Base-by-base conservation (phyloP, 2,329 filamentous ascomycete genomes). In the Beauveria bassiana region DNA sequence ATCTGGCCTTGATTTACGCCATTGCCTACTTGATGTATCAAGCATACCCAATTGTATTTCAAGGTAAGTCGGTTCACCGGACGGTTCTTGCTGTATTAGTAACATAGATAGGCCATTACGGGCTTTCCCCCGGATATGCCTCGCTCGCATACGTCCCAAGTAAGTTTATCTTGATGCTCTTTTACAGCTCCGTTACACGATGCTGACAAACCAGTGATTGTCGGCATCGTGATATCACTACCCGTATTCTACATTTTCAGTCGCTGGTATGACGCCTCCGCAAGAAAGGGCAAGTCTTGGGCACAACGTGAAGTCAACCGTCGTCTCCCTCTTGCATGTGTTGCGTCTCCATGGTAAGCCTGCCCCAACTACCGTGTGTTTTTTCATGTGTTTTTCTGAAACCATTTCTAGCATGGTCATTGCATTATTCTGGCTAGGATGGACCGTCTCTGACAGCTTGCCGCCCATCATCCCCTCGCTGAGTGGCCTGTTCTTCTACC, bases 311-410 rank as follows among this genome's bases (percentile, higher is more conserved):
- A 74, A 42, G 68, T 73, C 3, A 68, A 66, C 63, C 59, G 79
- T 68, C 43, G 74, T 71, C 61, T 73, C 51, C 64, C 81, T 71
- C 68, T 76, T 20, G 75, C 74, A 2, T 86, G 86, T 5, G 81
- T 85, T 62, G 84, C 84, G 9, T 79, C 85, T n/a, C 84, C 85
- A 0, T 84, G 86, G 72, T 79, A 79, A 45, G 81, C 79, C 54
- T 70, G 16, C 84, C 2, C 79, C 80, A 2, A 77, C 80, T 6
- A 76, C 74, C 12, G 9, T 10, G 14, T 5, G 2, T 18, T 28
- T 18, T 12, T 16, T 26, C 2, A 80, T 3, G 79, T 8, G 38
- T 9, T 24, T 16, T 12, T 22, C 7, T 40, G 16, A 52, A 26
- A 26, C 3, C 8, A 6, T 5, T 78, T 38, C 77, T 75, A 59